Percentiles rank a stretch among this genome's conserved stretches.
These are phyloP conservation scores for Yarrowia deformans DNA, from an alignment of 805 yeast species.

Conservation along the genomic window DNA sequence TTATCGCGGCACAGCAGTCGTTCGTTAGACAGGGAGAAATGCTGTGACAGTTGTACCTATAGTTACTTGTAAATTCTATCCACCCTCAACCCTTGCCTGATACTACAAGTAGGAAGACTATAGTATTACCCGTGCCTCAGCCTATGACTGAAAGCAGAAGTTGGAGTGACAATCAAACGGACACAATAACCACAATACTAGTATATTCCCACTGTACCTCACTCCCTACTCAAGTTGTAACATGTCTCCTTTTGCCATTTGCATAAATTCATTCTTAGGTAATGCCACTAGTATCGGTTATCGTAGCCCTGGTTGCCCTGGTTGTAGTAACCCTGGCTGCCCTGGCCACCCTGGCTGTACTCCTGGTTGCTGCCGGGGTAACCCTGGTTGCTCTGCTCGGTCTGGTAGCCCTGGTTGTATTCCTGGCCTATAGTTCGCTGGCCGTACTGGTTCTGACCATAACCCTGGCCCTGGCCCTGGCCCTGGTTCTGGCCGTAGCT, in stretches of 20 bases:
- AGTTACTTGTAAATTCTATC: too few species aligned
- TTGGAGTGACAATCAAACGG: too few species aligned
- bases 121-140: too few species aligned
- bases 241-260: not conserved
- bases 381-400: conserved; percentile 2
- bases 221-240: too few species aligned
- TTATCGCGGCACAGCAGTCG: too few species aligned
- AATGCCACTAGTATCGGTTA: conserved; percentile 7
- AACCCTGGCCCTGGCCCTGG: conserved; percentile 7
- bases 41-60: too few species aligned
- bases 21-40: too few species aligned
- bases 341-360: not conserved
- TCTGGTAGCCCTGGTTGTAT: conserved; percentile 26
- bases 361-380: not conserved
- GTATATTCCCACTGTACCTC: too few species aligned
- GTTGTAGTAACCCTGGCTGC: conserved; percentile 19
- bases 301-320: conserved; percentile 26
- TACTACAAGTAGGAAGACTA: too few species aligned
- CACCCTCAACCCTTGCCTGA: too few species aligned
- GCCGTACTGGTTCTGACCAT: conserved; percentile 17
- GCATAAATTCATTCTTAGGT: not conserved
- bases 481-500: conserved; percentile 9
- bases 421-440: conserved; percentile 17
- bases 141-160: too few species aligned
- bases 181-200: too few species aligned